A percentile compares a stretch with the other conserved stretches of the same genome.
Conservation (phyloP, 1,284 basidiomycete species). For the Anthracocystis setariae region DNA sequence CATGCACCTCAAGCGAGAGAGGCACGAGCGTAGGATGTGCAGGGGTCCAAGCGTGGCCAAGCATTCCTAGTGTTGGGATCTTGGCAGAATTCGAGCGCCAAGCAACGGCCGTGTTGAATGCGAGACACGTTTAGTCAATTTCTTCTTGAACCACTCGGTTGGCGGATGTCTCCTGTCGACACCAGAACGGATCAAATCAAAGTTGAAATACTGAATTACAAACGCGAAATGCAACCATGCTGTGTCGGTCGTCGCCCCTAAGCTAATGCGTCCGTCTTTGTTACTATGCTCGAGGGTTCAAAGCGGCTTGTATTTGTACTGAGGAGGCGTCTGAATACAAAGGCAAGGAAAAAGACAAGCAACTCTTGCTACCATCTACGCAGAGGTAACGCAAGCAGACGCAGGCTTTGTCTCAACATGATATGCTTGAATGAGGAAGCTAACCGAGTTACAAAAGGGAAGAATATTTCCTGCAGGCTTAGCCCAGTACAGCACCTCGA, state of each 20-base stretch:
- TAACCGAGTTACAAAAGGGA: no score
- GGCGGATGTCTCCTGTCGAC: no score
- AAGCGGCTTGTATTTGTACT: background rate
- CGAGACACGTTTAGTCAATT: background rate
- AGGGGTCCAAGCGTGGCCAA: constrained; percentile 4
- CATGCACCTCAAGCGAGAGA: background rate
- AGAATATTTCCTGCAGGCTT: no score
- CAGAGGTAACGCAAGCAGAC: background rate
- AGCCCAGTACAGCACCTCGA: no score
- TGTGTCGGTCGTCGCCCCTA: constrained; percentile 2
- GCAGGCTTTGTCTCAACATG: background rate
- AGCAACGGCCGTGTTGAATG: constrained; percentile 2
- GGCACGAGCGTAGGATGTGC: background rate
- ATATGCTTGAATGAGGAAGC: no score
- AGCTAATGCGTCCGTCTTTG: background rate
- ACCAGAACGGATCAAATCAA: no score
- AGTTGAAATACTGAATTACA: no score
- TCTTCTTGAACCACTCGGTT: no score
- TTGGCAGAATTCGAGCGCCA: constrained; percentile 20
- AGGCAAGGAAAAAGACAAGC: background rate
- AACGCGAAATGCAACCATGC: no score
- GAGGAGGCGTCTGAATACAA: background rate
- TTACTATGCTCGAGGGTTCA: background rate
- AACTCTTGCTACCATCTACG: background rate
- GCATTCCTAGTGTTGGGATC: constrained; percentile 25